Evolutionary conservation across 2,329 filamentous ascomycete genomes (phyloP), one percentile per base, ranked within the genome.

Genomic region (Chaetomium olivaceum): DNA sequence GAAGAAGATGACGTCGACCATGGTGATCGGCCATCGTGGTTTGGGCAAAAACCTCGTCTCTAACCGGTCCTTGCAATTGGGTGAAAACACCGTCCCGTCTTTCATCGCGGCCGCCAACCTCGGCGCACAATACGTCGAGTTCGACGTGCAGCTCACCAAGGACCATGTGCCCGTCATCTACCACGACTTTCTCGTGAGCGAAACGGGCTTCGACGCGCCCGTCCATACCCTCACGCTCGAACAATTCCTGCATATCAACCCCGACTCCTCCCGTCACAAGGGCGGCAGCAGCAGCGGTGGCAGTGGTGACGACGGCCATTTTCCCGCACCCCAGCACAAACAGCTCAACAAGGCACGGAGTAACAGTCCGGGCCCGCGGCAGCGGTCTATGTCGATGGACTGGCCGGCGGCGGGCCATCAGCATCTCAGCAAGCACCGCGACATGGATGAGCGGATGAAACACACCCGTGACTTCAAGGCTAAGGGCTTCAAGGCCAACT

Each of bases 141-240:
- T 91, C 73, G 95, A 99, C 75, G 95, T 99, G 0, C 95, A 99
- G 76, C 82, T 99, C 48, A 99, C 95, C n/a, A 99, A 99, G 75
- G 95, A 99, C 75, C 93, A 96, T 73, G 93, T 99, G 1, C 95
- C 95, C 0, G 94, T 99, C 70, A 97, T 99, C 73, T 99, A 99
- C 75, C 95, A 99, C 75, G 95, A 99, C 77, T 99, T 99, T 74
- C 83, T 98, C 16, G 95, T 99, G 76, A 97, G 93, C 75, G 95
- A 99, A 79, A 98, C 95, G 0, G 95, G 96, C 11, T 95, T 97
- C 62, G 95, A 99, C 74, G 95, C 95, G 0, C 95, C 95, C 0
- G 94, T 99, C 1, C 95, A 99, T 75, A 96, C 92, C 0, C 82
- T 99, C 69, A 99, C 95, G 0, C 80, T 98, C 4, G 94, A 99